These are phyloP conservation scores for Meredithiella fracta DNA, from an alignment of 2,329 filamentous ascomycete genomes.

Conservation along the genomic window DNA sequence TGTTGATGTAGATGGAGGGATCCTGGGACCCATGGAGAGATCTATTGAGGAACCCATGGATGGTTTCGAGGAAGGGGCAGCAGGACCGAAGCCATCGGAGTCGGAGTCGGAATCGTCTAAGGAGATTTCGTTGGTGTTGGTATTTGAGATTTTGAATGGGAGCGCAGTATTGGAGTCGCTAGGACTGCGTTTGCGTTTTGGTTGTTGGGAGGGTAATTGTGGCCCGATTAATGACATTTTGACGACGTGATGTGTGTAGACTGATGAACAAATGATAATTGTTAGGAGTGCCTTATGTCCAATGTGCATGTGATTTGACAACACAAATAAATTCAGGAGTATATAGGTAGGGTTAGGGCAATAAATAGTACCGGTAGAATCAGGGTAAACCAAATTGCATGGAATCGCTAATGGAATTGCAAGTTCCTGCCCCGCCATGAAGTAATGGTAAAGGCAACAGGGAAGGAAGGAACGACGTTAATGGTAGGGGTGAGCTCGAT, in stretches of 20 bases:
- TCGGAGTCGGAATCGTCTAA: slow-evolving; percentile 24
- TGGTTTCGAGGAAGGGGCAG: slow-evolving; percentile 18
- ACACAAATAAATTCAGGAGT: background rate
- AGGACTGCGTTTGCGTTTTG: slow-evolving; percentile 43
- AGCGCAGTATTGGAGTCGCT: slow-evolving; percentile 26
- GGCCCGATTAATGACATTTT: slow-evolving; percentile 57
- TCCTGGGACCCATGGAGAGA: slow-evolving; percentile 17
- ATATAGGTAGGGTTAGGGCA: background rate
- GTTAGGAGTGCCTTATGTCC: too few relatives aligned
- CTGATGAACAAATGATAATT: background rate
- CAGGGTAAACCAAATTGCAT: background rate
- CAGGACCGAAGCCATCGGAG: slow-evolving; percentile 28
- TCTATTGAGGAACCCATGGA: background rate
- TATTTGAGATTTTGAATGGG: slow-evolving; percentile 28
- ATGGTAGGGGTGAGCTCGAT: background rate
- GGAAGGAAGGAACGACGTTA: background rate
- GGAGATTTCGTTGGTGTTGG: slow-evolving; percentile 27
- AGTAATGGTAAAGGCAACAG: background rate
- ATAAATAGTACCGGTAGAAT: background rate
- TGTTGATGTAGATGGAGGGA: slow-evolving; percentile 15
- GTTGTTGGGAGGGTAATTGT: slow-evolving; percentile 48
- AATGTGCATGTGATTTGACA: too few relatives aligned
- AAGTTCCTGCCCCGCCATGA: background rate
- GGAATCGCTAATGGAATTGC: background rate
- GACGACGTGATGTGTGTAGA: background rate